Conservation (phyloP, 768 basidiomycete species). For the Peribolospora baueri region DNA sequence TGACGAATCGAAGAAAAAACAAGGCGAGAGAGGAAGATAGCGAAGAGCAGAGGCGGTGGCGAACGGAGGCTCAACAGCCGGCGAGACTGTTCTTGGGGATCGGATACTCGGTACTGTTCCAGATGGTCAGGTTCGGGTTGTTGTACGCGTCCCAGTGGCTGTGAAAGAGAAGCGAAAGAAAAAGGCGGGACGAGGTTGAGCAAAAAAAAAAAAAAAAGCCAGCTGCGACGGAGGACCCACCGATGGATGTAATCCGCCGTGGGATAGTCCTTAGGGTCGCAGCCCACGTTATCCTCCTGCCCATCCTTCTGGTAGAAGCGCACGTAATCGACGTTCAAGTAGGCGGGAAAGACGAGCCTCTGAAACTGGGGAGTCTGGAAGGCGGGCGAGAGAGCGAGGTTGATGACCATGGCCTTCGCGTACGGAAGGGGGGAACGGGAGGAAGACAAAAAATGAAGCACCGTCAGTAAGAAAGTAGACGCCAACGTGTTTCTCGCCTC, state of each 20-base stretch:
- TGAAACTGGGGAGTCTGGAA: conserved; percentile 27
- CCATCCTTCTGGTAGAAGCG: conserved; percentile 63
- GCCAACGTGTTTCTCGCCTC: neutral
- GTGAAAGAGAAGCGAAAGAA: neutral
- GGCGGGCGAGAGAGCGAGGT: conserved; percentile 19
- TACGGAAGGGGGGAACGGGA: conserved; percentile 22
- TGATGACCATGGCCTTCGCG: conserved; percentile 35
- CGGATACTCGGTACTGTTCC: conserved; percentile 46
- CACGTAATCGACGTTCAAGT: conserved; percentile 46
- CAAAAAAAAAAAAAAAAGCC: neutral
- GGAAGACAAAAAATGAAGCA: neutral
- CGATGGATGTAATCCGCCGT: conserved; percentile 42
- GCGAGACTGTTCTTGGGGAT: conserved; percentile 42
- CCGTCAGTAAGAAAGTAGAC: neutral
- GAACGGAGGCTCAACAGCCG: conserved; percentile 16
- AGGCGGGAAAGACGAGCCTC: conserved; percentile 46
- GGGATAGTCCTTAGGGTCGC: conserved; percentile 51
- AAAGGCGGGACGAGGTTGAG: neutral
- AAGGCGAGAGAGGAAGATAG: neutral
- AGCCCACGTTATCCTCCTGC: conserved; percentile 32
- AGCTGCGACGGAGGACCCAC: neutral
- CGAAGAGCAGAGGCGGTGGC: neutral
- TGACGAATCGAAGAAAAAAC: too few relatives aligned
- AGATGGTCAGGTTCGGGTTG: conserved; percentile 65
- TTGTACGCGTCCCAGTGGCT: conserved; percentile 37